These are phyloP conservation scores for Vanrija humicola DNA, from an alignment of 1,284 basidiomycete genomes.

Conservation along the genomic window DNA sequence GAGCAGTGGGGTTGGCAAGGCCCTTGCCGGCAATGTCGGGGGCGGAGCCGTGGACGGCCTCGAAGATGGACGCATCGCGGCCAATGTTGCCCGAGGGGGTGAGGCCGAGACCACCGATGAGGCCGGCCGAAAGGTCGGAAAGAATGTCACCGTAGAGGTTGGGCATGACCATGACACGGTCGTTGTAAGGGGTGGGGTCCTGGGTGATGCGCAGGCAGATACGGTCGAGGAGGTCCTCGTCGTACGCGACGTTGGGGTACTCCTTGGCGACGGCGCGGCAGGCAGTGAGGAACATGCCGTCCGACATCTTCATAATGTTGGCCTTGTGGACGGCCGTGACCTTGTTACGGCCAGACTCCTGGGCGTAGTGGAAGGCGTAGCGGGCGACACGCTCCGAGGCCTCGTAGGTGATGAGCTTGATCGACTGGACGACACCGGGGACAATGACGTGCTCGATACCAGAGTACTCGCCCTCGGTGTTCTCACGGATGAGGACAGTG, in stretches of 20 bases:
- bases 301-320: slow-evolving; percentile 99
- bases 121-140: slow-evolving; percentile 97
- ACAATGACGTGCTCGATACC: slow-evolving; percentile 98
- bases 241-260: slow-evolving; percentile 88
- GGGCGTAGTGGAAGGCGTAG: slow-evolving; percentile 98
- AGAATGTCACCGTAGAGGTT: slow-evolving; percentile 90
- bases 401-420: slow-evolving; percentile 99
- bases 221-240: slow-evolving; percentile 96
- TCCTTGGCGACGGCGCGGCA: slow-evolving; percentile 96
- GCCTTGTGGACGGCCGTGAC: slow-evolving; percentile 99
- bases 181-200: slow-evolving; percentile 89
- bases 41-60: slow-evolving; percentile 97
- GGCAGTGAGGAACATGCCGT: slow-evolving; percentile 98
- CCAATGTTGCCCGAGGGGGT: slow-evolving; percentile 99
- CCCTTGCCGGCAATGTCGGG: slow-evolving; percentile 72
- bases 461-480: slow-evolving; percentile 99
- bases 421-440: slow-evolving; percentile 98
- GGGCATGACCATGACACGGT: slow-evolving; percentile 99
- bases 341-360: slow-evolving; percentile 77
- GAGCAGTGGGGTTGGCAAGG: slow-evolving; percentile 95
- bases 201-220: slow-evolving; percentile 71
- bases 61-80: slow-evolving; percentile 97
- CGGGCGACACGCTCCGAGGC: slow-evolving; percentile 97
- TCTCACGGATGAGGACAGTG: slow-evolving; percentile 97
- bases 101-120: slow-evolving; percentile 96